Percentiles rank a stretch among this genome's conserved stretches.
These are phyloP conservation scores for Colletotrichum trifolii DNA, from an alignment of 2,329 filamentous ascomycete species.

Conservation along the genomic window DNA sequence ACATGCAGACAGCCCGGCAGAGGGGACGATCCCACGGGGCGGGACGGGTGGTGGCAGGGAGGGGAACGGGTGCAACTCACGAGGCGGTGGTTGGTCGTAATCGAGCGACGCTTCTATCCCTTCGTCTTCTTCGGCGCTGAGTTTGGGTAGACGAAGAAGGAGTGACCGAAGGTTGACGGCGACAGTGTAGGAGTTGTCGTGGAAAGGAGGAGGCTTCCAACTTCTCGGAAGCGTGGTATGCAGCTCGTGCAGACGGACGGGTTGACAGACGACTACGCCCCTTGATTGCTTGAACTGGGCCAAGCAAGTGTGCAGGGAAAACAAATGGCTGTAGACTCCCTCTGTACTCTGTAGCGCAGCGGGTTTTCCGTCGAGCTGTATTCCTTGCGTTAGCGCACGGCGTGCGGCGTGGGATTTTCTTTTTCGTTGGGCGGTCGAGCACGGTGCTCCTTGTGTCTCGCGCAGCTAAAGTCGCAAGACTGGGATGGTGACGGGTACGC, in stretches of 20 bases:
- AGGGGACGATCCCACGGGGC: conserved; percentile 13
- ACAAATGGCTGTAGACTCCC: conserved; percentile 21
- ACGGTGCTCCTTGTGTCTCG: conserved; percentile 33
- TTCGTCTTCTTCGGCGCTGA: conserved; percentile 13
- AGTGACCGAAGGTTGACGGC: conserved; percentile 11
- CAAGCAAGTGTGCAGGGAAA: conserved; percentile 28
- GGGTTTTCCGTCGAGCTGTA: conserved; percentile 33
- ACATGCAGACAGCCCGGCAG: conserved; percentile 27
- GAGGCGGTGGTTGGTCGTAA: conserved; percentile 3
- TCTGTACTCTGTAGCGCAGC: not conserved
- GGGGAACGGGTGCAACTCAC: conserved; percentile 15
- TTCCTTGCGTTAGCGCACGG: conserved; percentile 34
- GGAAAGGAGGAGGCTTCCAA: conserved; percentile 22
- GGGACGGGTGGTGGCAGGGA: conserved; percentile 23
- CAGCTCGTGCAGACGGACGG: too few species aligned
- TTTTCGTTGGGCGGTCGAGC: conserved; percentile 29
- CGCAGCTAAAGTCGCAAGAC: conserved; percentile 36
- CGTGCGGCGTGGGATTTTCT: conserved; percentile 24
- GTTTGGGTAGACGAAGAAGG: not conserved
- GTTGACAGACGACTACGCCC: too few species aligned
- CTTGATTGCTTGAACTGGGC: conserved; percentile 6
- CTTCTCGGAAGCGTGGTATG: conserved; percentile 23
- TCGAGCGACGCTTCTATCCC: conserved; percentile 12
- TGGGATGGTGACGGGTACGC: conserved; percentile 30
- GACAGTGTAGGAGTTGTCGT: conserved; percentile 9